Conservation (phyloP, 306 rosid genomes). For the Hippophae rhamnoides region DNA sequence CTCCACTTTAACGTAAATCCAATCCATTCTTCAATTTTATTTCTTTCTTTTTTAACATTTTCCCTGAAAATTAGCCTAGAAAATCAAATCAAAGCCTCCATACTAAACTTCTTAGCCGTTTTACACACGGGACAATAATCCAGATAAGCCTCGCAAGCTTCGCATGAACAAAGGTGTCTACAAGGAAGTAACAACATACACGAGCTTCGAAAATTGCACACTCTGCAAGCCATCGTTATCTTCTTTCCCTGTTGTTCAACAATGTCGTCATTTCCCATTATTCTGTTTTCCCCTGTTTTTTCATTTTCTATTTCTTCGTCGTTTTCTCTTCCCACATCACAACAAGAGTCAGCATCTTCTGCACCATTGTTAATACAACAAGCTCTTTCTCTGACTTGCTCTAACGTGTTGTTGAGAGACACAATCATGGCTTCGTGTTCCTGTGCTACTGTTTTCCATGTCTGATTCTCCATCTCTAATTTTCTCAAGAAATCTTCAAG, state of each 20-base stretch:
- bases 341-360: slow-evolving; percentile 59
- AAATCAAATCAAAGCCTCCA: slow-evolving; percentile 44
- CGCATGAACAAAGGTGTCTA: slow-evolving; percentile 76
- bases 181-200: slow-evolving; percentile 66
- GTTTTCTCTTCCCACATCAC: slow-evolving; percentile 19
- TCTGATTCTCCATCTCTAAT: slow-evolving; percentile 51
- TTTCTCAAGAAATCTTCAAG: slow-evolving; percentile 37
- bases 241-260: neutral
- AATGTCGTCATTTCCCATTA: neutral
- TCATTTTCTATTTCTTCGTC: slow-evolving; percentile 14
- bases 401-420: slow-evolving; percentile 40
- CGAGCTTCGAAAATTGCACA: slow-evolving; percentile 38
- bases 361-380: slow-evolving; percentile 12
- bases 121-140: slow-evolving; percentile 64
- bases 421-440: slow-evolving; percentile 49
- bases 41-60: neutral
- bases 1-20: slow-evolving; percentile 2
- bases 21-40: neutral
- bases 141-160: slow-evolving; percentile 44
- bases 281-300: slow-evolving; percentile 15
- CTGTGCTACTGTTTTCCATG: slow-evolving; percentile 44
- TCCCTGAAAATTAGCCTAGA: slow-evolving; percentile 43
- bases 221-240: slow-evolving; percentile 35
- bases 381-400: slow-evolving; percentile 39
- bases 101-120: slow-evolving; percentile 48